Evolutionary conservation across 192 early-diverging fungal species (phyloP).

Genomic region (Geosiphon pyriformis): DNA sequence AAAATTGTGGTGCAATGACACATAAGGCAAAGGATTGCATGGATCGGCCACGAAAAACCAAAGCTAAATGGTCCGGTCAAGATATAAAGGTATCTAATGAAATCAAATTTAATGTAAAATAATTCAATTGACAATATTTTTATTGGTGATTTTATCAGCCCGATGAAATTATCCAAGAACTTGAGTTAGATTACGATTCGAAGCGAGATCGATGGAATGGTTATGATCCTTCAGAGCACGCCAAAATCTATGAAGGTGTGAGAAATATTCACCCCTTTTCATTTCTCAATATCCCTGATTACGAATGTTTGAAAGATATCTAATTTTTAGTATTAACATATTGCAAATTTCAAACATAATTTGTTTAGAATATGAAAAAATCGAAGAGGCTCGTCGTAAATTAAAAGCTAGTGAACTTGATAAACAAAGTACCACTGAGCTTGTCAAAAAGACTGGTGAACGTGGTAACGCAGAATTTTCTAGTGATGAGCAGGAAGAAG

Average conservation of each 20-base stretch:
- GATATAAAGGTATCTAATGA: conserved; percentile 48
- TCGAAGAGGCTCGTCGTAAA: conserved; percentile 83
- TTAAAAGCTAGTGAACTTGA: conserved; percentile 72
- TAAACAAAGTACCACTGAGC: conserved; percentile 50
- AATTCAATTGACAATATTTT: background rate
- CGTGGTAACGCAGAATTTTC: conserved; percentile 42
- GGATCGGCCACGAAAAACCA: conserved; percentile 82
- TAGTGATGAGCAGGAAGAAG: conserved; percentile 73
- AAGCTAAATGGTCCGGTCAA: conserved; percentile 84
- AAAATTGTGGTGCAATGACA: conserved; percentile 95
- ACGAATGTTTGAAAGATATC: no score
- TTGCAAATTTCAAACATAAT: conserved; percentile 7
- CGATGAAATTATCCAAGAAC: conserved; percentile 76
- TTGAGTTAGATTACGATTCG: conserved; percentile 84
- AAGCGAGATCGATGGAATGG: conserved; percentile 99
- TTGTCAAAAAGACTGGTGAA: conserved; percentile 47
- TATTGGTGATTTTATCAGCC: conserved; percentile 36
- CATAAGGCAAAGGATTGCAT: conserved; percentile 94
- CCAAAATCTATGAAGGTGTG: conserved; percentile 57
- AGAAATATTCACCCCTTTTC: no score
- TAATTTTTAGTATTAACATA: no score
- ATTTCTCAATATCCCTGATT: no score
- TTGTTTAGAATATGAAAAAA: conserved; percentile 76
- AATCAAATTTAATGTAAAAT: conserved; percentile 4
- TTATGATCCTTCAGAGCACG: conserved; percentile 86